phyloP scores from a whole-genome alignment of 148 eudicot species.

The Cornus kousa region DNA sequence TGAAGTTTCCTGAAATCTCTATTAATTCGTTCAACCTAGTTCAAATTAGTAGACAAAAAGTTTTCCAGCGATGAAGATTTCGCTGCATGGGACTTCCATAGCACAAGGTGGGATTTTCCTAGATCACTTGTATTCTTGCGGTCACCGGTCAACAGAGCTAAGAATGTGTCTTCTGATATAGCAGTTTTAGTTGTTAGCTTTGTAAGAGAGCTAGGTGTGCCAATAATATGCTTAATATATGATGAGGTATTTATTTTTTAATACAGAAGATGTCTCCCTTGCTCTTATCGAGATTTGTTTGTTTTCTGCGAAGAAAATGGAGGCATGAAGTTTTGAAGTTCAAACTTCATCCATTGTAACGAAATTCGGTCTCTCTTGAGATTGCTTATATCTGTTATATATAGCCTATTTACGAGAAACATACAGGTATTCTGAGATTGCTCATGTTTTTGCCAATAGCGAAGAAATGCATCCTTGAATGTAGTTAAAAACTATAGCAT shows the following conservation, averaged over 20 bases:
- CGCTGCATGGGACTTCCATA: constrained; percentile 24
- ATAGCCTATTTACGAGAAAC: neutral
- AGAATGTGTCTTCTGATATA: neutral
- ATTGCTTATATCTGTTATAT: neutral
- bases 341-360: neutral
- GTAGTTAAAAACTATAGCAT: too few species aligned
- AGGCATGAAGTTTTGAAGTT: neutral
- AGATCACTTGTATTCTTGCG: constrained; percentile 11
- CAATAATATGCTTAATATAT: neutral
- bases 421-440: too few species aligned
- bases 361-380: neutral
- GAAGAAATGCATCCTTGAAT: too few species aligned
- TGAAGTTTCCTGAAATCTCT: constrained; percentile 20
- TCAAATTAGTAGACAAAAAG: constrained; percentile 7
- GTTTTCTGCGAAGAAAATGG: neutral
- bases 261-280: neutral
- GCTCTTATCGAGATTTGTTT: neutral
- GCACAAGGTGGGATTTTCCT: constrained; percentile 8
- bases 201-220: constrained; percentile 8
- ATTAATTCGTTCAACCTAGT: neutral
- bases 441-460: too few species aligned
- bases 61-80: constrained; percentile 32
- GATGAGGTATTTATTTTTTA: neutral
- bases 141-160: neutral
- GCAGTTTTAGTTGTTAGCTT: constrained; percentile 18